These are phyloP conservation scores for Fusarium sp. DNA, from an alignment of 2,329 filamentous ascomycete genomes.

Conservation along the genomic window DNA sequence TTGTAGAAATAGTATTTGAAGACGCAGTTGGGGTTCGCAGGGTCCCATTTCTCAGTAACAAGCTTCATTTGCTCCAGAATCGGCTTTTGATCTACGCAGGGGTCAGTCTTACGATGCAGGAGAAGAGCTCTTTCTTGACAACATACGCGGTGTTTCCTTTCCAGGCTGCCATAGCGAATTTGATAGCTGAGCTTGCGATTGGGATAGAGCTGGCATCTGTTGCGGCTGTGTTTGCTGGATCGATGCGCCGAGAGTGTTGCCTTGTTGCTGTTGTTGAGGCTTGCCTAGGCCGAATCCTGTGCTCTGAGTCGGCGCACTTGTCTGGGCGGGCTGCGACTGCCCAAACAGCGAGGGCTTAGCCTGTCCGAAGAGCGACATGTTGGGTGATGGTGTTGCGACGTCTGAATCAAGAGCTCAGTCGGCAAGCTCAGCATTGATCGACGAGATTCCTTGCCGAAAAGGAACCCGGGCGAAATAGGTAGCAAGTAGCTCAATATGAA, in stretches of 20 bases:
- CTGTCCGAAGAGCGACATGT: slow-evolving; percentile 54
- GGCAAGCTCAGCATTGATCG: slow-evolving; percentile 29
- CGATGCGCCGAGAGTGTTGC: slow-evolving; percentile 43
- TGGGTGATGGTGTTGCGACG: slow-evolving; percentile 34
- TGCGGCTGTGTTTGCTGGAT: slow-evolving; percentile 53
- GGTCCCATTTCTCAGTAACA: slow-evolving; percentile 79
- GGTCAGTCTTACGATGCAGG: slow-evolving; percentile 6
- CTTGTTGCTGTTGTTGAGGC: slow-evolving; percentile 53
- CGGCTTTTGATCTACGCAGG: slow-evolving; percentile 67
- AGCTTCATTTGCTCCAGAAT: slow-evolving; percentile 78
- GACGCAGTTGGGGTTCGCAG: slow-evolving; percentile 71
- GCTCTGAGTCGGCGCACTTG: slow-evolving; percentile 43
- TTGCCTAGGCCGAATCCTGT: slow-evolving; percentile 26
- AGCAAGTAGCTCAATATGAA: background rate
- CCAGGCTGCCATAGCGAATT: slow-evolving; percentile 64
- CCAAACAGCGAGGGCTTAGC: slow-evolving; percentile 52
- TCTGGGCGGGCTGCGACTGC: slow-evolving; percentile 49
- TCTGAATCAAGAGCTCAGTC: slow-evolving; percentile 14
- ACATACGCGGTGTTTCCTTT: slow-evolving; percentile 60
- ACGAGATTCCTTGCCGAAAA: slow-evolving; percentile 15
- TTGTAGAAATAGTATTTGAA: slow-evolving; percentile 92
- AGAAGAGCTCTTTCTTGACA: background rate
- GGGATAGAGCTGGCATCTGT: slow-evolving; percentile 55
- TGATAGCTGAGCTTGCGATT: slow-evolving; percentile 58
- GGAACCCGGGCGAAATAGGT: background rate